A percentile compares a stretch with the other conserved stretches of the same genome.
Conservation (phyloP, 2,329 filamentous ascomycete genomes). For the Aspergillus fumigatiaffinis region DNA sequence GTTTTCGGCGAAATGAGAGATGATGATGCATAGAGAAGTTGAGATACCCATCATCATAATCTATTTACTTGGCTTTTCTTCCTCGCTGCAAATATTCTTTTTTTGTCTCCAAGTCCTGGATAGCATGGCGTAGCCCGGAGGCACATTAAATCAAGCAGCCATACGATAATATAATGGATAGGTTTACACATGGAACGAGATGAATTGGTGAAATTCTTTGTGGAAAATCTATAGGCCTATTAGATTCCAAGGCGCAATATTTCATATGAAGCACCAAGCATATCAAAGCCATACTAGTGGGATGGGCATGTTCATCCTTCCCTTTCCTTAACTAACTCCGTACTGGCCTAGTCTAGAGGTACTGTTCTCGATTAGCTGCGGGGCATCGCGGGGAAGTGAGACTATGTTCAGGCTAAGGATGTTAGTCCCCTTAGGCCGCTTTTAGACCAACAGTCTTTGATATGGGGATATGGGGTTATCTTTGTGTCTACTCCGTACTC, state of each 20-base stretch:
- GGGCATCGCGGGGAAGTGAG: not conserved
- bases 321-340: too few relatives aligned
- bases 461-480: not conserved
- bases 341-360: too few relatives aligned
- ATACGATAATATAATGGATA: not conserved
- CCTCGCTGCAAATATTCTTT: not conserved
- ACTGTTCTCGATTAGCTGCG: not conserved
- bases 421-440: not conserved
- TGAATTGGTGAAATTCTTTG: not conserved
- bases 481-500: too few relatives aligned
- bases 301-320: too few relatives aligned
- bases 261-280: too few relatives aligned
- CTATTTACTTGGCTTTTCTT: constrained; percentile 7
- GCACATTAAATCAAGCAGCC: not conserved
- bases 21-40: constrained; percentile 4
- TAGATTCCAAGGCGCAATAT: not conserved
- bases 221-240: too few relatives aligned
- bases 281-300: not conserved
- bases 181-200: not conserved
- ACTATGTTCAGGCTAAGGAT: not conserved
- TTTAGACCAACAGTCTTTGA: not conserved
- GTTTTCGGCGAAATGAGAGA: not conserved
- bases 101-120: not conserved
- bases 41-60: constrained; percentile 15
- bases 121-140: not conserved